phyloP scores from a whole-genome alignment of 225 moss, liverwort and hornwort genomes.

The Polytrichum formosum region DNA sequence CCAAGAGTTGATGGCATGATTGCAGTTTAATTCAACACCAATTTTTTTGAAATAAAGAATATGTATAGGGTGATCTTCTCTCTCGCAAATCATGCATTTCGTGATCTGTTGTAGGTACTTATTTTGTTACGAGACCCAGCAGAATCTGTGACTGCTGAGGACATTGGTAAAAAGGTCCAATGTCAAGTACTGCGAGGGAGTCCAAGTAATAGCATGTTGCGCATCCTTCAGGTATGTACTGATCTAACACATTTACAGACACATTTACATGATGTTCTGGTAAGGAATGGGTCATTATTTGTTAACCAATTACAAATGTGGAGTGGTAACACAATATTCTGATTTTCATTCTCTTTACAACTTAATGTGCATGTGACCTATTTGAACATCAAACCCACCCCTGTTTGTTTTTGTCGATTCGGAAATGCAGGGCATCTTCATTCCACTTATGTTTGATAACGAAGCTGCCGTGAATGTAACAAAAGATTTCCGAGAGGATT shows the following conservation, averaged over 20 bases:
- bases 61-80: neutral
- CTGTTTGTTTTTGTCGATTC: too few relatives aligned
- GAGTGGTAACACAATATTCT: neutral
- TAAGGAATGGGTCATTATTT: too few relatives aligned
- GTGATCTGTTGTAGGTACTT: constrained; percentile 37
- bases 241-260: neutral
- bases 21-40: neutral
- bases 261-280: neutral
- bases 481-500: constrained; percentile 73
- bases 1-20: neutral
- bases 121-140: constrained; percentile 53
- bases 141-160: constrained; percentile 34
- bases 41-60: neutral
- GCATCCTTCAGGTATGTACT: constrained; percentile 47
- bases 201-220: constrained; percentile 64
- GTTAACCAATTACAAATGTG: neutral
- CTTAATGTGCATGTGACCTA: neutral
- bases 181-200: constrained; percentile 45
- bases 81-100: neutral
- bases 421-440: constrained; percentile 42
- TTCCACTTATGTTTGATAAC: constrained; percentile 62
- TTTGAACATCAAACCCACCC: too few relatives aligned
- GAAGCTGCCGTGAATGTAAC: constrained; percentile 63
- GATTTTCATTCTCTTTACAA: neutral
- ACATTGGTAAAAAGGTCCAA: constrained; percentile 54